Percentiles rank a stretch among this genome's conserved stretches.
Evolutionary conservation across 345 rosid genomes (phyloP).

Genomic region (Rhodomyrtus tomentosa): DNA sequence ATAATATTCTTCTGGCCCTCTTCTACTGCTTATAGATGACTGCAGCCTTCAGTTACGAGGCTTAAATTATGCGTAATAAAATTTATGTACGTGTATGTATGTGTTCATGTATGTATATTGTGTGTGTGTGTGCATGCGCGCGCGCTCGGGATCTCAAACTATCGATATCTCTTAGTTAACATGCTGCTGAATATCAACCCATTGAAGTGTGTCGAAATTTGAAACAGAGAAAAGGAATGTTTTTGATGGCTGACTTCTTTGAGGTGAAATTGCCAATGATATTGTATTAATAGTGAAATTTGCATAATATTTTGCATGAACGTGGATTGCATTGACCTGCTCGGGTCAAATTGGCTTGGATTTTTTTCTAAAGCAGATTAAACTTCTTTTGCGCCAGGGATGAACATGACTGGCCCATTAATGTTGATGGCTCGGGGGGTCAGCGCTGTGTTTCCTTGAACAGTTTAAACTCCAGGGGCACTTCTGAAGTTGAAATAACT

Average conservation of each 20-base stretch:
- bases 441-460: slow-evolving; percentile 3
- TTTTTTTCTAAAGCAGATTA: neutral
- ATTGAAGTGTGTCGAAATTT: neutral
- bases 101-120: neutral
- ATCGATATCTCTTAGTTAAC: no score
- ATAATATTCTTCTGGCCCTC: neutral
- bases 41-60: neutral
- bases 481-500: slow-evolving; percentile 12
- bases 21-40: neutral
- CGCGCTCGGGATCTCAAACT: neutral
- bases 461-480: slow-evolving; percentile 7
- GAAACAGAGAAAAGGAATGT: neutral
- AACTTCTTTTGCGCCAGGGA: slow-evolving; percentile 16
- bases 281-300: neutral
- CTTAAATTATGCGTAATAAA: neutral
- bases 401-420: slow-evolving; percentile 3
- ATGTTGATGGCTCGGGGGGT: neutral
- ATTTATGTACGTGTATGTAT: neutral
- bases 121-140: no score
- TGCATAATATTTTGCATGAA: neutral
- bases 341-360: neutral
- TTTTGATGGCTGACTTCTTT: neutral
- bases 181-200: neutral
- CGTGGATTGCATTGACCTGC: neutral
- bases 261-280: neutral